A percentile compares a stretch with the other conserved stretches of the same genome.
Evolutionary conservation across 306 rosid species (phyloP).

Genomic region (Mucuna pruriens): DNA sequence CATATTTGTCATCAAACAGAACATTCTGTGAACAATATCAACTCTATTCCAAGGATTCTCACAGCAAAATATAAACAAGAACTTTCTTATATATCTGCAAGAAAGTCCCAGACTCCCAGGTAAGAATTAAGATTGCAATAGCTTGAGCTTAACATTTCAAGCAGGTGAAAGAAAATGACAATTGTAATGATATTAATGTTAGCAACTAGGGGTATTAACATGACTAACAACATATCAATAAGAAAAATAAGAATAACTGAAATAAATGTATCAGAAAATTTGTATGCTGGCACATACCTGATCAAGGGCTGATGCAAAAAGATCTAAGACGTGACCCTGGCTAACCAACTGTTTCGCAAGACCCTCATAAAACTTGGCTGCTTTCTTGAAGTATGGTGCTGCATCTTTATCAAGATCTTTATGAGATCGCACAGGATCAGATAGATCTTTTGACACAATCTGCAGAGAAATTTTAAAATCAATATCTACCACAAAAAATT

Average conservation of each 20-base stretch:
- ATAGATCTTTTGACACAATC: constrained; percentile 87
- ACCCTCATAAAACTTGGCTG: constrained; percentile 78
- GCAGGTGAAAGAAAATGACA: background rate
- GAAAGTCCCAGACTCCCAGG: background rate
- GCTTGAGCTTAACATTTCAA: background rate
- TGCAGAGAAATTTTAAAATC: constrained; percentile 45
- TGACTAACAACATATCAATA: background rate
- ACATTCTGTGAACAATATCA: constrained; percentile 12
- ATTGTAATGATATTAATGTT: background rate
- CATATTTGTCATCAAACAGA: constrained; percentile 11
- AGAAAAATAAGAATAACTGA: background rate
- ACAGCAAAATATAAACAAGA: background rate
- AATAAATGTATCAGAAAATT: constrained; percentile 27
- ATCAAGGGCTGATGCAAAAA: constrained; percentile 96
- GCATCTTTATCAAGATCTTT: constrained; percentile 96
- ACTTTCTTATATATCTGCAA: background rate
- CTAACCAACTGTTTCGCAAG: constrained; percentile 82
- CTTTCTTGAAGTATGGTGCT: constrained; percentile 85
- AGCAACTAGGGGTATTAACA: constrained; percentile 7
- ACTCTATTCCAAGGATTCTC: background rate
- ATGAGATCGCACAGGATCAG: constrained; percentile 93
- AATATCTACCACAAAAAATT: constrained; percentile 14
- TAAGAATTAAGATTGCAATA: background rate
- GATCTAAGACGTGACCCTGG: constrained; percentile 89
- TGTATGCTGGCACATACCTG: constrained; percentile 61